Conservation (phyloP, 1,284 basidiomycete genomes). For the Mrakiaceae sp. region DNA sequence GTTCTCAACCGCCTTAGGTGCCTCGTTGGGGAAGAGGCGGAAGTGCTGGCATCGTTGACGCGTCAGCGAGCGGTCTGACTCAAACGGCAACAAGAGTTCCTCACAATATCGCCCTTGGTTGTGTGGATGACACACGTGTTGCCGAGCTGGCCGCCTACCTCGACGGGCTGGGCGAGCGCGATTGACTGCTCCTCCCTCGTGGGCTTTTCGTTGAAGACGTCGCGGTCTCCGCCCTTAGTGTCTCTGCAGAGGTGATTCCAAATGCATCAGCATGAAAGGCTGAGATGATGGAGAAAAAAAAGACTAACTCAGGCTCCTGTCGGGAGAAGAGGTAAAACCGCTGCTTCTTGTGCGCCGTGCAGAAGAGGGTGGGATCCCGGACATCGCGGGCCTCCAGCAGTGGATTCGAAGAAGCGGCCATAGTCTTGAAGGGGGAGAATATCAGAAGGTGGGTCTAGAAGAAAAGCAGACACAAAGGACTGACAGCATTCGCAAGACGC, state of each 20-base stretch:
- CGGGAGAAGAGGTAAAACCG: slow-evolving; percentile 97
- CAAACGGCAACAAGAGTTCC: slow-evolving; percentile 17
- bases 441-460: slow-evolving; percentile 4
- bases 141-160: slow-evolving; percentile 48
- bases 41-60: slow-evolving; percentile 41
- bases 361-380: slow-evolving; percentile 85
- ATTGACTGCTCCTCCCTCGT: slow-evolving; percentile 93
- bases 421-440: slow-evolving; percentile 46
- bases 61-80: neutral
- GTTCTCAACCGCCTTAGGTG: slow-evolving; percentile 93
- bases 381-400: slow-evolving; percentile 70
- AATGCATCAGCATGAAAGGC: neutral
- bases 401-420: slow-evolving; percentile 92
- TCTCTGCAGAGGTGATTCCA: slow-evolving; percentile 44
- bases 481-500: slow-evolving; percentile 63
- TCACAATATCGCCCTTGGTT: slow-evolving; percentile 75
- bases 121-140: slow-evolving; percentile 85
- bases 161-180: slow-evolving; percentile 52
- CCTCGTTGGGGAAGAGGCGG: slow-evolving; percentile 78
- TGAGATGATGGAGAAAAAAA: neutral
- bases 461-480: slow-evolving; percentile 25
- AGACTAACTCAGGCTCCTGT: slow-evolving; percentile 70
- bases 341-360: slow-evolving; percentile 81
- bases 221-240: slow-evolving; percentile 75
- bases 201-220: slow-evolving; percentile 97